A percentile compares a stretch with the other conserved stretches of the same genome.
phyloP scores from a whole-genome alignment of 2,329 filamentous ascomycete species.

The Colletotrichum orbiculare region DNA sequence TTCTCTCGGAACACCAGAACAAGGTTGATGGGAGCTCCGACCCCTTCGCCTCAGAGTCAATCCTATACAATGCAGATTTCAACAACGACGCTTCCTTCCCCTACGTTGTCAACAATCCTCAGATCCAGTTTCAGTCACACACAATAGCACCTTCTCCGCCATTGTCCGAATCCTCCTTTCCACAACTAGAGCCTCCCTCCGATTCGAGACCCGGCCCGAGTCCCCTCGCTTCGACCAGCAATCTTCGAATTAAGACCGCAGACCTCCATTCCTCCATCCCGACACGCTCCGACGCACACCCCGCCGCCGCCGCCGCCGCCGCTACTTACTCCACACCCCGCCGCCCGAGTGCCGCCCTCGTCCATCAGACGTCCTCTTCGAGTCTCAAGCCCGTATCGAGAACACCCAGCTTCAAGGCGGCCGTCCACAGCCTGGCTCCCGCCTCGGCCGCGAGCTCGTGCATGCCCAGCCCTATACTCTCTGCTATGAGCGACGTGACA shows the following conservation, averaged over 20 bases:
- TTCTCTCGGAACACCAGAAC: constrained; percentile 26
- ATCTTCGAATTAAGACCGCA: constrained; percentile 54
- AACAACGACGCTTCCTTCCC: constrained; percentile 36
- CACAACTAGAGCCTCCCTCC: constrained; percentile 31
- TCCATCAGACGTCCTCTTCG: constrained; percentile 55
- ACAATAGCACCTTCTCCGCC: constrained; percentile 53
- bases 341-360: constrained; percentile 41
- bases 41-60: constrained; percentile 34
- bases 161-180: constrained; percentile 39
- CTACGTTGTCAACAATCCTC: constrained; percentile 37
- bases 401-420: constrained; percentile 71
- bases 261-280: constrained; percentile 39
- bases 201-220: constrained; percentile 22
- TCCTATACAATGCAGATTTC: constrained; percentile 33
- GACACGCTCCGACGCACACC: constrained; percentile 43
- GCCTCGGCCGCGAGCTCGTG: constrained; percentile 71
- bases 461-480: constrained; percentile 78
- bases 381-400: constrained; percentile 65
- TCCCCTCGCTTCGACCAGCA: constrained; percentile 35
- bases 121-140: constrained; percentile 50
- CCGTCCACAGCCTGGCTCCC: constrained; percentile 60
- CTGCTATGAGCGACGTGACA: constrained; percentile 82
- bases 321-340: constrained; percentile 45
- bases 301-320: constrained; percentile 44
- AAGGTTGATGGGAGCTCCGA: constrained; percentile 34